Evolutionary conservation across 2,329 filamentous ascomycete genomes (phyloP), one percentile per base, ranked within the genome.

Genomic region (Colletotrichum sojae): DNA sequence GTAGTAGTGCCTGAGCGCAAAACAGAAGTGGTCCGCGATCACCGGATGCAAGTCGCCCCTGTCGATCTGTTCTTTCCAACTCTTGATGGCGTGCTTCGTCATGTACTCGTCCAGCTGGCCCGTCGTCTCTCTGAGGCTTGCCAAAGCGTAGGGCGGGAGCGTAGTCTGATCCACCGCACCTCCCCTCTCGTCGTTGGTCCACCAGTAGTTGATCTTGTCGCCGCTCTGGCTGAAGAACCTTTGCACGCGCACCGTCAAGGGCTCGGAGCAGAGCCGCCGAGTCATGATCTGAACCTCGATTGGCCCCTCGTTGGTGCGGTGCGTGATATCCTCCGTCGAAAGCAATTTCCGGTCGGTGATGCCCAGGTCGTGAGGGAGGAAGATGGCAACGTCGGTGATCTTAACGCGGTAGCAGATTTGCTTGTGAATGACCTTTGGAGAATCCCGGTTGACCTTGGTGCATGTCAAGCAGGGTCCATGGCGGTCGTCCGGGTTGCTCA

Each of bases 381-480:
- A 83, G 4, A 85, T 73, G 1, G 76, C 71, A 16, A 82, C 76
- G 9, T 83, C 79, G 25, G 78, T 79, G 12, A 87, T 75, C 70
- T 83, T 84, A 71, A 77, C 80, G 13, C 85, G 81, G 15, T 79
- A 73, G 64, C 86, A 88, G 0, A 79, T 78, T 5, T 83, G 73
- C 25, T 78, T 76, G 62, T 87, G 85, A 5, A 87, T 81, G 2
- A 83, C 82, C 70, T 85, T 87, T 46, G 81, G 82, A 0, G 84
- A 85, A 1, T 77, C 77, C 31, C 73, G 76, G 12, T 77, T 75
- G 3, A 84, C 78, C 1, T 71, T 73, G 6, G 74, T 69, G 69
- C 85, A 88, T 2, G 80, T 80, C 2, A 76, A 10, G 73, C 85
- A 88, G 5, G 77, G 73, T 15, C 75, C 76, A 18, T 77, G 49